A percentile compares a stretch with the other conserved stretches of the same genome.
phyloP scores from a whole-genome alignment of 2,329 filamentous ascomycete genomes.

The Chaetomium olivaceum region DNA sequence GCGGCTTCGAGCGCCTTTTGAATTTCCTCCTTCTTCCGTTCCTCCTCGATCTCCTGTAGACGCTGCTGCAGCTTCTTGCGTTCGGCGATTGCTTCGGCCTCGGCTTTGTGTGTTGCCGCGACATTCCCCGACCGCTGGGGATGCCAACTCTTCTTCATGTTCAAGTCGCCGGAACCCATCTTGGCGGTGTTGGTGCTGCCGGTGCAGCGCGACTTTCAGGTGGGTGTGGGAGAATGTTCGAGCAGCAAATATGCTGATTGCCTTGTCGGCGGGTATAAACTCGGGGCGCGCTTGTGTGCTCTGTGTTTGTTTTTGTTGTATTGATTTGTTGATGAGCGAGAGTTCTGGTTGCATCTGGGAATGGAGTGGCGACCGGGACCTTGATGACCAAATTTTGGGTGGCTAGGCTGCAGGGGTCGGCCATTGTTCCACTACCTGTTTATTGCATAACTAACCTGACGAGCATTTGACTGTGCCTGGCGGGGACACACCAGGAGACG shows the following conservation, averaged over 20 bases:
- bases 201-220: conserved; percentile 15
- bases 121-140: conserved; percentile 81
- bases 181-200: conserved; percentile 43
- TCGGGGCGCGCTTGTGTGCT: neutral
- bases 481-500: neutral
- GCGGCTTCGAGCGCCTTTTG: conserved; percentile 86
- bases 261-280: neutral
- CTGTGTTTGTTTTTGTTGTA: neutral
- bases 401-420: conserved; percentile 2
- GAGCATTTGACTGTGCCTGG: neutral
- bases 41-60: conserved; percentile 89
- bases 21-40: conserved; percentile 87
- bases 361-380: conserved; percentile 16
- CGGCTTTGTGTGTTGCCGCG: conserved; percentile 67
- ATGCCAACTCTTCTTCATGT: conserved; percentile 94
- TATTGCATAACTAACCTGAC: neutral
- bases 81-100: conserved; percentile 89
- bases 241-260: neutral
- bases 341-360: neutral
- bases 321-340: neutral
- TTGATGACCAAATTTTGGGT: conserved; percentile 19
- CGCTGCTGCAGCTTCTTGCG: conserved; percentile 91
- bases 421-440: neutral
- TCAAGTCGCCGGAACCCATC: conserved; percentile 89
- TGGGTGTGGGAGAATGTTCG: neutral